phyloP scores from a whole-genome alignment of 441 rosid species.

The Monsonia emarginata region DNA sequence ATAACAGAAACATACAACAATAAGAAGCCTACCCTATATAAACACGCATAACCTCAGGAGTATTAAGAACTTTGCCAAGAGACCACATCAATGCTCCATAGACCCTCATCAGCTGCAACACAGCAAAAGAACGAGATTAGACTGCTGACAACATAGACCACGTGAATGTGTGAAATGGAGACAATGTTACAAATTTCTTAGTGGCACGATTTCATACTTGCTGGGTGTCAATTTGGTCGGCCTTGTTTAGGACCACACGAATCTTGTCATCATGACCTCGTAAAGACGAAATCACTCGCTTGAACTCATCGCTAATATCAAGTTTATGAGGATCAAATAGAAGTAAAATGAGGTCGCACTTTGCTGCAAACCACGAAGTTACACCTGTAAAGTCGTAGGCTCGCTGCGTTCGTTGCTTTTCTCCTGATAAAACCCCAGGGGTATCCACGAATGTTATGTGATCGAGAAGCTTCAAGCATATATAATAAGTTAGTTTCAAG shows the following conservation, averaged over 20 bases:
- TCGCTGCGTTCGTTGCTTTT: slow-evolving; percentile 80
- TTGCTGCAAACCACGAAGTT: slow-evolving; percentile 95
- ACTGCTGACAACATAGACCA: neutral
- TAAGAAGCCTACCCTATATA: slow-evolving; percentile 66
- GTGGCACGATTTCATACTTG: slow-evolving; percentile 38
- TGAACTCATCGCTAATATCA: slow-evolving; percentile 92
- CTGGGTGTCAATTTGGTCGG: slow-evolving; percentile 87
- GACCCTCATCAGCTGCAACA: slow-evolving; percentile 81
- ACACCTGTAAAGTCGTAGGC: slow-evolving; percentile 88
- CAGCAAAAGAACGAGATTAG: slow-evolving; percentile 6
- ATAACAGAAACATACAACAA: slow-evolving; percentile 4
- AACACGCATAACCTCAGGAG: slow-evolving; percentile 88
- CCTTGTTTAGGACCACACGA: slow-evolving; percentile 90
- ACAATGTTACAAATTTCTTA: slow-evolving; percentile 1
- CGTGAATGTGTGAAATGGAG: slow-evolving; percentile 6
- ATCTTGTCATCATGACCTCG: slow-evolving; percentile 95
- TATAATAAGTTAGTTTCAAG: slow-evolving; percentile 16
- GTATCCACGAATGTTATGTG: slow-evolving; percentile 84
- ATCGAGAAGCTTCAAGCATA: slow-evolving; percentile 64
- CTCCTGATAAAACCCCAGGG: slow-evolving; percentile 91
- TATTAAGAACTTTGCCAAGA: slow-evolving; percentile 86
- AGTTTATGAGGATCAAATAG: slow-evolving; percentile 93
- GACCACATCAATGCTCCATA: slow-evolving; percentile 99
- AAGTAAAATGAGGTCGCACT: slow-evolving; percentile 90
- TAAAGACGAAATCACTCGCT: slow-evolving; percentile 80